Percentiles rank a stretch among this genome's conserved stretches.
phyloP scores from a whole-genome alignment of 2,329 filamentous ascomycete species.

The Neonectria neomacrospora region DNA sequence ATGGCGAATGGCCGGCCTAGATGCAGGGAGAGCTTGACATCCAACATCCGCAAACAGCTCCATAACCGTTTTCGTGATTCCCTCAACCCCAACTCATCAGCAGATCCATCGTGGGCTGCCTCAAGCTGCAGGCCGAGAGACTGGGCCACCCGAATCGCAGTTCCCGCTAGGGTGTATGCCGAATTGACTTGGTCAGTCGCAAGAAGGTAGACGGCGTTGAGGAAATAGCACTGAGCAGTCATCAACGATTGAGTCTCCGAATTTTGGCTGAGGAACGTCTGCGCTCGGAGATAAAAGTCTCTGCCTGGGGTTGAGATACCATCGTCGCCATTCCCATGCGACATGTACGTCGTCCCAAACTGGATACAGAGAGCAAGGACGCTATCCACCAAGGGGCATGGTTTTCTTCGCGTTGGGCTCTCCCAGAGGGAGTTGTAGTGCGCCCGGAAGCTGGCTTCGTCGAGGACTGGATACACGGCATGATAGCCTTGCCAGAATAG shows the following conservation, averaged over 20 bases:
- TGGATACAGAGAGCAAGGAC: constrained; percentile 64
- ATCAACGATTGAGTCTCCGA: constrained; percentile 57
- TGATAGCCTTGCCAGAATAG: constrained; percentile 62
- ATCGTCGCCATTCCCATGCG: constrained; percentile 42
- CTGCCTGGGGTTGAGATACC: constrained; percentile 54
- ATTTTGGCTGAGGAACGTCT: constrained; percentile 53
- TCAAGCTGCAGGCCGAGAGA: constrained; percentile 35
- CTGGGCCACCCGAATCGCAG: constrained; percentile 31
- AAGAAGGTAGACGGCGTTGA: constrained; percentile 56
- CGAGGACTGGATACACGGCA: constrained; percentile 51
- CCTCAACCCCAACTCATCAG: not conserved
- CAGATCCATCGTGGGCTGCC: not conserved
- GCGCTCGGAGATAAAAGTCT: constrained; percentile 55
- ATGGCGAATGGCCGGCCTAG: constrained; percentile 36
- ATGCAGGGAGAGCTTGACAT: constrained; percentile 34
- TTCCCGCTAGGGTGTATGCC: constrained; percentile 33
- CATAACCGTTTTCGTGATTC: constrained; percentile 26
- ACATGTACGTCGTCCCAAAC: constrained; percentile 49
- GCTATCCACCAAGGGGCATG: constrained; percentile 63
- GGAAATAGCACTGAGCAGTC: constrained; percentile 59
- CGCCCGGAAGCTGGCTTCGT: constrained; percentile 37
- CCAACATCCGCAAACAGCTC: constrained; percentile 36
- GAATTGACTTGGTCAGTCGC: constrained; percentile 30
- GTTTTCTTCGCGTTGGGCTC: constrained; percentile 45
- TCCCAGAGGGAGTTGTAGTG: constrained; percentile 42